A percentile compares a stretch with the other conserved stretches of the same genome.
phyloP scores from a whole-genome alignment of 2,329 filamentous ascomycete species.

The Xylariaceae sp. region DNA sequence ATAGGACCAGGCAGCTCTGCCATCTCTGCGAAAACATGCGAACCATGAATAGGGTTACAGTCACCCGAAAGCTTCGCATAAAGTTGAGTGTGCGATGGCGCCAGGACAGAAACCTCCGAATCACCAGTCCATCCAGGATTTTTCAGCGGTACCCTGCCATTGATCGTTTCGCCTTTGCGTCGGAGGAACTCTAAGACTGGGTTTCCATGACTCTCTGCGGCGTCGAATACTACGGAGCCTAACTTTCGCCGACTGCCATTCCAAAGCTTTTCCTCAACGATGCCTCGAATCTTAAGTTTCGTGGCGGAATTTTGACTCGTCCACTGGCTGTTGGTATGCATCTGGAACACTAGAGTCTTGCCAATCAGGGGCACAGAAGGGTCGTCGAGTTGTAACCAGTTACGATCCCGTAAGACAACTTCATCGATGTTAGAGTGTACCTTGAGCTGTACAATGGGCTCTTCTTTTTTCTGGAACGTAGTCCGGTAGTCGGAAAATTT shows the following conservation, averaged over 20 bases:
- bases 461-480: slow-evolving; percentile 19
- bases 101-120: slow-evolving; percentile 83
- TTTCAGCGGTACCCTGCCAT: slow-evolving; percentile 93
- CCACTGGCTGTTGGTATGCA: slow-evolving; percentile 10
- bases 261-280: slow-evolving; percentile 23
- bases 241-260: slow-evolving; percentile 10
- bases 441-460: slow-evolving; percentile 20
- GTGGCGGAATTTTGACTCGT: slow-evolving; percentile 1
- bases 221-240: slow-evolving; percentile 14
- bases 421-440: slow-evolving; percentile 19
- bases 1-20: slow-evolving; percentile 96
- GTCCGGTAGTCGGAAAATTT: slow-evolving; percentile 19
- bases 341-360: slow-evolving; percentile 15
- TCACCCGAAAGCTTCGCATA: slow-evolving; percentile 97
- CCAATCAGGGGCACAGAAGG: slow-evolving; percentile 9
- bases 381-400: slow-evolving; percentile 19
- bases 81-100: slow-evolving; percentile 96
- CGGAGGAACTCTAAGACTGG: slow-evolving; percentile 25
- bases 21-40: slow-evolving; percentile 92
- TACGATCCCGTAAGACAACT: slow-evolving; percentile 20
- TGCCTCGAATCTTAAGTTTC: slow-evolving; percentile 5
- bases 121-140: slow-evolving; percentile 95
- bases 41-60: slow-evolving; percentile 99
- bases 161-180: slow-evolving; percentile 19
- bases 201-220: slow-evolving; percentile 17